Evolutionary conservation across 2,329 filamentous ascomycete genomes (phyloP), one percentile per base, ranked within the genome.

Genomic region (Ophiostoma montium): DNA sequence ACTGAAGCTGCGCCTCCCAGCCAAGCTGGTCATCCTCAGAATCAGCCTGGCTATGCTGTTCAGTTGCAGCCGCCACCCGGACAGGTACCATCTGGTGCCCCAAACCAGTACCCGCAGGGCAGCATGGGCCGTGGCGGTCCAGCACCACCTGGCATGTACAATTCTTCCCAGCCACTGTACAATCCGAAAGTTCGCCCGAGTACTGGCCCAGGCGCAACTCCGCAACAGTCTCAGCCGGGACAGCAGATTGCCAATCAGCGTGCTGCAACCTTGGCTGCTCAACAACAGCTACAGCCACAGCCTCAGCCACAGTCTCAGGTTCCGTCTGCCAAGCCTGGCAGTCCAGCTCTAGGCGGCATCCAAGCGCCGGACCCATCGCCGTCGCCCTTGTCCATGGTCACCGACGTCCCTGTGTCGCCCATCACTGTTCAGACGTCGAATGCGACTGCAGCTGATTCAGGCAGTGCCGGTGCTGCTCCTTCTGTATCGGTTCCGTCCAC

Each of bases 311-410:
- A n/a, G n/a, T n/a, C n/a, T n/a, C n/a, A n/a, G n/a, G n/a, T n/a
- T n/a, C n/a, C n/a, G n/a, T n/a, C n/a, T n/a, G n/a, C 30, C n/a
- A 27, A 19, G 21, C 30, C 27, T 2, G 3, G 15, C 6, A 16
- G 7, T 15, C 32, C 32, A 7, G 12, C 13, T n/a, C 13, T 11
- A 13, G n/a, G n/a, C 10, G 19, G 19, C 19, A 18, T 18, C 16
- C 46, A 33, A 15, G 33, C 12, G 1, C 46, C 51, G 1, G 39
- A n/a, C 12, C 44, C 41, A 12, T 52, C 52, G 11, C 49, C 47
- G 27, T 53, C 52, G 13, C 47, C 52, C 5, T 35, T 52, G 16
- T 53, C 52, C 2, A 23, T 44, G 19, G 18, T 44, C 42, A 44
- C 42, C 13, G 42, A 44, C 16, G 10, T 10, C 9, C 23, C 39